phyloP scores from a whole-genome alignment of 1,139 yeast genomes.

The Arxiozyma slooffiae region DNA sequence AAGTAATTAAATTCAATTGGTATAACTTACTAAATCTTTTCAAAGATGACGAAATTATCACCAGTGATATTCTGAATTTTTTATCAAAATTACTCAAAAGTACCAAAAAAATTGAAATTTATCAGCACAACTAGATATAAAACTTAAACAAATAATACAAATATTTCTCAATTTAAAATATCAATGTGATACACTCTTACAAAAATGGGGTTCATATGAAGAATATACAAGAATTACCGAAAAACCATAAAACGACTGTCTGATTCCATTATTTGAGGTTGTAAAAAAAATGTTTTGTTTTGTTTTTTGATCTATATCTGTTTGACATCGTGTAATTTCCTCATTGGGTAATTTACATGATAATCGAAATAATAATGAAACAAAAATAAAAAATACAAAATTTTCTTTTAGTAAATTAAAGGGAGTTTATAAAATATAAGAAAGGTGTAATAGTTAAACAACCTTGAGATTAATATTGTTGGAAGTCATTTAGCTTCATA shows the following conservation, averaged over 20 bases:
- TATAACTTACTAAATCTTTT: conserved; percentile 49
- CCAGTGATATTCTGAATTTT: conserved; percentile 44
- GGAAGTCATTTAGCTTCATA: too few species aligned
- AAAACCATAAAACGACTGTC: conserved; percentile 6
- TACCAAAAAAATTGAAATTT: conserved; percentile 72
- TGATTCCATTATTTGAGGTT: neutral
- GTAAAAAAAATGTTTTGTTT: neutral
- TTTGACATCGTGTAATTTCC: neutral
- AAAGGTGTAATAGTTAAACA: neutral
- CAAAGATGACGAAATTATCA: conserved; percentile 28
- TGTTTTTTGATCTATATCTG: neutral
- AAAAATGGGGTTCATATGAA: conserved; percentile 65
- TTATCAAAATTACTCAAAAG: conserved; percentile 69
- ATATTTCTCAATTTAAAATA: conserved; percentile 32
- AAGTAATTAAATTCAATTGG: conserved; percentile 75
- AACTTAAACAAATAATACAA: conserved; percentile 40
- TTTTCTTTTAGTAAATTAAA: neutral
- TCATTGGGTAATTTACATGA: neutral
- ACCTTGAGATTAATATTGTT: too few species aligned
- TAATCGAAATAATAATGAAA: neutral
- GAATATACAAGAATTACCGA: conserved; percentile 66
- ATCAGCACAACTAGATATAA: conserved; percentile 66
- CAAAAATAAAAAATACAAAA: neutral
- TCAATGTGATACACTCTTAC: conserved; percentile 40
- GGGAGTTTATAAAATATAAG: conserved; percentile 1